These are phyloP conservation scores for Ophiostoma pallidulum DNA, from an alignment of 2,329 filamentous ascomycete genomes.

Conservation along the genomic window DNA sequence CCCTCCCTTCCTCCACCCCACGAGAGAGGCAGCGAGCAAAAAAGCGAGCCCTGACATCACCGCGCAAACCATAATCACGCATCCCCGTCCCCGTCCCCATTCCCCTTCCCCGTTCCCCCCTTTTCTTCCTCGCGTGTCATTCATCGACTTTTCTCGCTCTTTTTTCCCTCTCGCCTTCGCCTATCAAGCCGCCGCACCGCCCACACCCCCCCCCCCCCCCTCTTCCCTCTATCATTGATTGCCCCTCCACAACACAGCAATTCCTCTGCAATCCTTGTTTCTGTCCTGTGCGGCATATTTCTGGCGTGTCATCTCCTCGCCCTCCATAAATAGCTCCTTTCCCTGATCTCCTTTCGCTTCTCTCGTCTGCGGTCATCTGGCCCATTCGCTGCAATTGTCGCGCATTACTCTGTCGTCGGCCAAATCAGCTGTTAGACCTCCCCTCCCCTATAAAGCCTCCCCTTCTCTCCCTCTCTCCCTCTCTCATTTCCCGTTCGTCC, in stretches of 20 bases:
- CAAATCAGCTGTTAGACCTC: background rate
- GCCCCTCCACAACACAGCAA: constrained; percentile 14
- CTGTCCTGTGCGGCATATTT: constrained; percentile 14
- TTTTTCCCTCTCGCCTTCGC: background rate
- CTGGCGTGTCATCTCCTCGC: background rate
- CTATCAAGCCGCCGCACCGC: background rate
- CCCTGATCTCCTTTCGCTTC: background rate
- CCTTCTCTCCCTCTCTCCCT: background rate
- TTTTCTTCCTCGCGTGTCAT: background rate
- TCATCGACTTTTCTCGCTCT: background rate
- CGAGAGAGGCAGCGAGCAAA: constrained; percentile 10
- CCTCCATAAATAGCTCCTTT: constrained; percentile 2
- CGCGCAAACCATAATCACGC: constrained; percentile 10
- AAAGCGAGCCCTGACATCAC: constrained; percentile 10
- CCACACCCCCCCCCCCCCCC: background rate
- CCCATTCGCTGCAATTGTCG: background rate
- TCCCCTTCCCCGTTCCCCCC: background rate
- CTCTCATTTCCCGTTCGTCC: background rate
- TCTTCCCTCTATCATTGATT: constrained; percentile 13
- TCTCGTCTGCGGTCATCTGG: background rate
- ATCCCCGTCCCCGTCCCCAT: background rate
- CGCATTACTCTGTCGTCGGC: background rate
- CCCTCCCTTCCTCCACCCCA: too few species aligned
- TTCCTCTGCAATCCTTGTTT: constrained; percentile 7
- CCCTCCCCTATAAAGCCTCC: constrained; percentile 5